These are phyloP conservation scores for Neurospora sublineolata DNA, from an alignment of 495 filamentous ascomycete genomes.

Conservation along the genomic window DNA sequence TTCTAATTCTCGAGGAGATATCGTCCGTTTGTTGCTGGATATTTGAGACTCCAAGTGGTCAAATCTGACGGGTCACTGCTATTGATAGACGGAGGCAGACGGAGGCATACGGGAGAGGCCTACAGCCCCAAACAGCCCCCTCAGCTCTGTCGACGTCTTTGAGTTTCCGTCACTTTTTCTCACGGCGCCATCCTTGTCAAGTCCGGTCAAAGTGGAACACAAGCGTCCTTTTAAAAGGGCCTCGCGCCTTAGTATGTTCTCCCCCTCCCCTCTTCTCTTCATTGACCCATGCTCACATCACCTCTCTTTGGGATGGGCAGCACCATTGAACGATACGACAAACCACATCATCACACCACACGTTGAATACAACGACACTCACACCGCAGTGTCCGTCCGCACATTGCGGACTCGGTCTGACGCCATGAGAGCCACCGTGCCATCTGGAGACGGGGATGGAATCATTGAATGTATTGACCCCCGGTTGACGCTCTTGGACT, in stretches of 20 bases:
- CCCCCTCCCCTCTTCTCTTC: neutral
- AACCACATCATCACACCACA: neutral
- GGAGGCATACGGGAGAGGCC: neutral
- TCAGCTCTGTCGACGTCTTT: neutral
- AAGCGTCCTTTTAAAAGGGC: neutral
- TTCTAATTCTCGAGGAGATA: neutral
- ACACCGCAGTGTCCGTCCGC: neutral
- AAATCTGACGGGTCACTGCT: neutral
- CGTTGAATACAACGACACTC: neutral
- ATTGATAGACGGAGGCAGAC: neutral
- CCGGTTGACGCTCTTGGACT: neutral
- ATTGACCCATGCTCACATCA: neutral
- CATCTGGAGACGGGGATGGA: neutral
- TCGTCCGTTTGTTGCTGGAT: neutral
- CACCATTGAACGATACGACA: neutral
- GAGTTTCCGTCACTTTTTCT: neutral
- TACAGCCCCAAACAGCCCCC: neutral
- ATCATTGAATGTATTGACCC: neutral
- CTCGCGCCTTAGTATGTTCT: neutral
- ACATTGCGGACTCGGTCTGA: neutral
- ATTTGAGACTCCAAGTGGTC: neutral
- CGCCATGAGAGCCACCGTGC: neutral
- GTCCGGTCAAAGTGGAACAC: neutral
- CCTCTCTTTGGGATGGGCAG: neutral
- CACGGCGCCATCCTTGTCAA: neutral